Evolutionary conservation across 140 eudicot species (phyloP).

Genomic region (Oenanthe javanica): DNA sequence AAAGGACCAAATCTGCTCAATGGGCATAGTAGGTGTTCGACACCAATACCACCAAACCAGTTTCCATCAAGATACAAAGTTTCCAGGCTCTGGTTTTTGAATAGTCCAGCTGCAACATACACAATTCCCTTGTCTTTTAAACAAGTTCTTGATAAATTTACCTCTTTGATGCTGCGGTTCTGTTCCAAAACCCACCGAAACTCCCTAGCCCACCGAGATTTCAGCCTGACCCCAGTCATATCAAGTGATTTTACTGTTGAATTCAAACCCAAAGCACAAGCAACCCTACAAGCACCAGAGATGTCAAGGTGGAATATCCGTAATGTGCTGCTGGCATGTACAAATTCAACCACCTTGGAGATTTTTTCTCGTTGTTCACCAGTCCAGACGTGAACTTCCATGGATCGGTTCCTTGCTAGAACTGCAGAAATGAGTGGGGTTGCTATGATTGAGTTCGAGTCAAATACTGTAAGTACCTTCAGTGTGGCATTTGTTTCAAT

Average conservation of each 20-base stretch:
- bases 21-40: conserved; percentile 90
- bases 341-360: conserved; percentile 67
- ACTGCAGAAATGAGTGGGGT: conserved; percentile 81
- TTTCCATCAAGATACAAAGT: conserved; percentile 55
- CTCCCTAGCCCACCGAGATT: conserved; percentile 80
- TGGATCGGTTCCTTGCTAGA: conserved; percentile 70
- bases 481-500: conserved; percentile 70
- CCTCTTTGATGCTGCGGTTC: conserved; percentile 62
- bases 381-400: conserved; percentile 82
- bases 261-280: conserved; percentile 69
- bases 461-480: conserved; percentile 62
- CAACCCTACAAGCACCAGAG: conserved; percentile 68
- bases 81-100: conserved; percentile 56
- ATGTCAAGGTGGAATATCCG: conserved; percentile 45
- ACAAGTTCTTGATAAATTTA: conserved; percentile 53
- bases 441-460: conserved; percentile 55
- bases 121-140: conserved; percentile 79
- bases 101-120: conserved; percentile 82
- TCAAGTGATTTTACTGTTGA: conserved; percentile 70
- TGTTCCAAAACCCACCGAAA: conserved; percentile 89
- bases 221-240: conserved; percentile 66
- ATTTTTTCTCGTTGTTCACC: conserved; percentile 33
- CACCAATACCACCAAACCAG: conserved; percentile 53
- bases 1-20: conserved; percentile 70
- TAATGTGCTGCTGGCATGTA: conserved; percentile 58